These are phyloP conservation scores for Stagonosporopsis chrysanthemi DNA, from an alignment of 2,329 filamentous ascomycete species.

Conservation along the genomic window DNA sequence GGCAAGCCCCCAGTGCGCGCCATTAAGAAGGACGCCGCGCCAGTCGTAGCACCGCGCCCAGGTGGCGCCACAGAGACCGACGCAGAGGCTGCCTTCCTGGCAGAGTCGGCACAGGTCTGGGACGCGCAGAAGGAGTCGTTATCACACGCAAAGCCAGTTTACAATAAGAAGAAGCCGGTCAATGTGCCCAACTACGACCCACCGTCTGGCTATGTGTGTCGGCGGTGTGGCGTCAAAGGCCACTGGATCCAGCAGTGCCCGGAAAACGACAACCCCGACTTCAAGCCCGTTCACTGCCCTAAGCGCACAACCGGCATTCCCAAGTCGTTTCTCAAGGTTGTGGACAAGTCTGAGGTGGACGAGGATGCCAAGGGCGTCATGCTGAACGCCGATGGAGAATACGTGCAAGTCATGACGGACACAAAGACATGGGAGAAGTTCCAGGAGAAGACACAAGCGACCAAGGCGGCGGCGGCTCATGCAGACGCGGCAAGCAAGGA, in stretches of 20 bases:
- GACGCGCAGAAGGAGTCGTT: slow-evolving; percentile 91
- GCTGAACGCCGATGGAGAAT: slow-evolving; percentile 97
- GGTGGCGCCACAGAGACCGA: slow-evolving; percentile 79
- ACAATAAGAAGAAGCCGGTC: slow-evolving; percentile 64
- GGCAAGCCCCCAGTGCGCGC: slow-evolving; percentile 93
- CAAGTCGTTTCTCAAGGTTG: slow-evolving; percentile 91
- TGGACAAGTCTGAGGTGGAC: slow-evolving; percentile 88
- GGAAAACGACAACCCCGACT: slow-evolving; percentile 97
- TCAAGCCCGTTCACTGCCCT: slow-evolving; percentile 89
- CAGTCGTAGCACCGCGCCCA: slow-evolving; percentile 31
- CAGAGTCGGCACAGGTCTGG: slow-evolving; percentile 90
- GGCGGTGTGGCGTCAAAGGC: slow-evolving; percentile 95
- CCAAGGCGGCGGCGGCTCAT: slow-evolving; percentile 81
- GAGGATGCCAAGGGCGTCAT: slow-evolving; percentile 90
- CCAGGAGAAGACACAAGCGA: slow-evolving; percentile 90
- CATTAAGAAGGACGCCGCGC: slow-evolving; percentile 70
- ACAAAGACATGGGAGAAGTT: slow-evolving; percentile 97
- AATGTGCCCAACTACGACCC: slow-evolving; percentile 92
- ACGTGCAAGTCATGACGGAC: slow-evolving; percentile 94
- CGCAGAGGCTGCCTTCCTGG: slow-evolving; percentile 90
- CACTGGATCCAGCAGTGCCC: slow-evolving; percentile 99
- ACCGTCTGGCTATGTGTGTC: slow-evolving; percentile 93
- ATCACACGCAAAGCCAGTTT: slow-evolving; percentile 68
- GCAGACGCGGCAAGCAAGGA: slow-evolving; percentile 82
- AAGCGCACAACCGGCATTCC: slow-evolving; percentile 98